Conservation (phyloP, 805 yeast genomes). For the Starmerella geochares region DNA sequence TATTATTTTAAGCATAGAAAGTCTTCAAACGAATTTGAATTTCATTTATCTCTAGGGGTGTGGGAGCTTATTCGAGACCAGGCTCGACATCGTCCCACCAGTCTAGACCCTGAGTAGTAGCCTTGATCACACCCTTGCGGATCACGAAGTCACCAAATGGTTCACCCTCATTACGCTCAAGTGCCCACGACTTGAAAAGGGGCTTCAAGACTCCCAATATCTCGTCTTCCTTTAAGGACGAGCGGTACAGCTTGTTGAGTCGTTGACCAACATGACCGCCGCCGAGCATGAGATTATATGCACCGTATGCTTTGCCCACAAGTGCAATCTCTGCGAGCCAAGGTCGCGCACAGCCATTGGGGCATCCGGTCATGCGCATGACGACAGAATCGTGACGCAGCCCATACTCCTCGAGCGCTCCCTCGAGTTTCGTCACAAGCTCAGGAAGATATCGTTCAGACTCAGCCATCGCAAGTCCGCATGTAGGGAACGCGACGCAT, state of each 20-base stretch:
- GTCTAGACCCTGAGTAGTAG: slow-evolving; percentile 79
- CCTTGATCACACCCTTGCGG: slow-evolving; percentile 77
- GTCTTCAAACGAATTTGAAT: no score
- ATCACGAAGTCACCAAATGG: slow-evolving; percentile 91
- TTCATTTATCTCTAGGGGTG: no score
- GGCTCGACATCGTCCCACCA: slow-evolving; percentile 78
- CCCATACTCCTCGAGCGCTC: slow-evolving; percentile 81
- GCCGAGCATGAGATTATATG: slow-evolving; percentile 87
- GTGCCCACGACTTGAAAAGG: slow-evolving; percentile 85
- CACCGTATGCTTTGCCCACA: slow-evolving; percentile 90
- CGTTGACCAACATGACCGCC: slow-evolving; percentile 94
- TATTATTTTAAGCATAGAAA: neutral
- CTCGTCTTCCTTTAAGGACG: slow-evolving; percentile 84
- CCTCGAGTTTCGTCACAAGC: slow-evolving; percentile 70
- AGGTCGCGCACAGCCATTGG: slow-evolving; percentile 97
- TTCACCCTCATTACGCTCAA: slow-evolving; percentile 82
- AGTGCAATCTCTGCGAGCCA: slow-evolving; percentile 95
- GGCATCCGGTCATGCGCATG: slow-evolving; percentile 98
- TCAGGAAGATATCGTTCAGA: slow-evolving; percentile 86
- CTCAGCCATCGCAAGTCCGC: slow-evolving; percentile 99
- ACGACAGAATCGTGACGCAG: slow-evolving; percentile 88
- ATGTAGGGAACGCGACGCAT: slow-evolving; percentile 96
- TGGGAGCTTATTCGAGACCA: slow-evolving; percentile 22
- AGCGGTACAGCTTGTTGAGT: slow-evolving; percentile 76
- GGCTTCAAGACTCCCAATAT: slow-evolving; percentile 68